phyloP scores from a whole-genome alignment of 2,329 filamentous ascomycete genomes.

The Chrysosporium keratinophilum region DNA sequence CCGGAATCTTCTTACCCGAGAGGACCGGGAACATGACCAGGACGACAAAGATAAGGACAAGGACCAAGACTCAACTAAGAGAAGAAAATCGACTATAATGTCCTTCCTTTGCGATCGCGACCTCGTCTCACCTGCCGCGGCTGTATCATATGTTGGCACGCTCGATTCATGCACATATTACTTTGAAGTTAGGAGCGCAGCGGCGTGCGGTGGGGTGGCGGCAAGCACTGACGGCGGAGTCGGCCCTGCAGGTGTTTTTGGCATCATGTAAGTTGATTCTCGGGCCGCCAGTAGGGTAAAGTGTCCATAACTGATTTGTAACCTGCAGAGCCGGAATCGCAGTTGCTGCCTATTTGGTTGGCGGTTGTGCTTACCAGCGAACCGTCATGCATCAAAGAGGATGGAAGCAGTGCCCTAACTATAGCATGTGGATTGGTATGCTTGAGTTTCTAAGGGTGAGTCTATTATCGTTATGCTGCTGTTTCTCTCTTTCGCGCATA shows the following conservation, averaged over 20 bases:
- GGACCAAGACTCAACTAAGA: constrained; percentile 18
- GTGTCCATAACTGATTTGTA: constrained; percentile 15
- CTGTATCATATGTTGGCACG: constrained; percentile 75
- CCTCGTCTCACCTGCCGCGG: constrained; percentile 55
- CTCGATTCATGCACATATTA: constrained; percentile 90
- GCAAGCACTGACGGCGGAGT: constrained; percentile 49
- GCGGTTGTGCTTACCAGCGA: constrained; percentile 89
- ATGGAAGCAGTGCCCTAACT: constrained; percentile 93
- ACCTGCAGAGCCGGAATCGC: constrained; percentile 48
- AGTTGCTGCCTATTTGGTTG: constrained; percentile 77
- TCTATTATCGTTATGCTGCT: constrained; percentile 33
- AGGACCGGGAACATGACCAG: constrained; percentile 19
- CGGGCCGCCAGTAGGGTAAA: constrained; percentile 30
- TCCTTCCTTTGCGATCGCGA: constrained; percentile 89
- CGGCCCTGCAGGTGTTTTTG: constrained; percentile 68
- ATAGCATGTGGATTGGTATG: constrained; percentile 81
- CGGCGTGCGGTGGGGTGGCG: constrained; percentile 67
- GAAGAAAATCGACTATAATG: constrained; percentile 72
- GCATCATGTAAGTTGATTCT: constrained; percentile 59
- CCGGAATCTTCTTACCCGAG: constrained; percentile 16
- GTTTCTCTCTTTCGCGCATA: constrained; percentile 22
- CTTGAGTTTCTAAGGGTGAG: constrained; percentile 73
- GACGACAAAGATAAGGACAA: constrained; percentile 32
- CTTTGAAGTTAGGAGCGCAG: constrained; percentile 79
- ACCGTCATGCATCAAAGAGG: constrained; percentile 89